A percentile compares a stretch with the other conserved stretches of the same genome.
Conservation (phyloP, 2,329 filamentous ascomycete species). For the Byssochlamys sp. region DNA sequence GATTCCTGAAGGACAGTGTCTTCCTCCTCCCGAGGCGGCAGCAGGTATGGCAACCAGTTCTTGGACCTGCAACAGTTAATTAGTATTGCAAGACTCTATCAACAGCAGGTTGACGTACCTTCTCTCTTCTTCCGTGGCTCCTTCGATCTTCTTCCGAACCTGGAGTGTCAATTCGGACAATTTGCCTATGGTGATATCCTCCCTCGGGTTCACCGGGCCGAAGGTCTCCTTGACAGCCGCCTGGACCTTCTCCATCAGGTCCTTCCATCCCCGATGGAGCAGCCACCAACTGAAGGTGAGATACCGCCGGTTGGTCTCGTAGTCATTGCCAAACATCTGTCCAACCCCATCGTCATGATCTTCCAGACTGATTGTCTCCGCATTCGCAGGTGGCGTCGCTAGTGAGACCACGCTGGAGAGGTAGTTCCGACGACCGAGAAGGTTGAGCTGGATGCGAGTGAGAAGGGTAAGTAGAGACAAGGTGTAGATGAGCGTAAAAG, state of each 20-base stretch:
- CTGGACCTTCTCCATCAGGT: slow-evolving; percentile 71
- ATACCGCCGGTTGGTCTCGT: slow-evolving; percentile 90
- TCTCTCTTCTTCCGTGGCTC: slow-evolving; percentile 55
- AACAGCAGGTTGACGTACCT: slow-evolving; percentile 29
- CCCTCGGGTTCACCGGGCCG: slow-evolving; percentile 75
- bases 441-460: slow-evolving; percentile 90
- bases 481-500: slow-evolving; percentile 87
- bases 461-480: slow-evolving; percentile 80
- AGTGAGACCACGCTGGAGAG: slow-evolving; percentile 89
- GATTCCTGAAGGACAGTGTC: slow-evolving; percentile 76
- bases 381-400: slow-evolving; percentile 62
- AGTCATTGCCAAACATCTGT: slow-evolving; percentile 80
- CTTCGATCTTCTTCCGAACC: slow-evolving; percentile 77
- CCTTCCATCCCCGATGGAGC: slow-evolving; percentile 77
- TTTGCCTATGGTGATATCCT: slow-evolving; percentile 71
- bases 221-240: slow-evolving; percentile 82
- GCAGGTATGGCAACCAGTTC: slow-evolving; percentile 74
- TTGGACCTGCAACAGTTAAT: slow-evolving; percentile 33
- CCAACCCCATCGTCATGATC: slow-evolving; percentile 88
- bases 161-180: slow-evolving; percentile 73
- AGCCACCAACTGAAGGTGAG: slow-evolving; percentile 98
- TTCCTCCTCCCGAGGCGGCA: slow-evolving; percentile 71
- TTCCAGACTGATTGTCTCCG: slow-evolving; percentile 73
- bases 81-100: background rate
- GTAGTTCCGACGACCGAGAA: slow-evolving; percentile 89